A percentile compares a stretch with the other conserved stretches of the same genome.
Conservation (phyloP, 1,284 basidiomycete genomes). For the Moesziomyces antarcticus region DNA sequence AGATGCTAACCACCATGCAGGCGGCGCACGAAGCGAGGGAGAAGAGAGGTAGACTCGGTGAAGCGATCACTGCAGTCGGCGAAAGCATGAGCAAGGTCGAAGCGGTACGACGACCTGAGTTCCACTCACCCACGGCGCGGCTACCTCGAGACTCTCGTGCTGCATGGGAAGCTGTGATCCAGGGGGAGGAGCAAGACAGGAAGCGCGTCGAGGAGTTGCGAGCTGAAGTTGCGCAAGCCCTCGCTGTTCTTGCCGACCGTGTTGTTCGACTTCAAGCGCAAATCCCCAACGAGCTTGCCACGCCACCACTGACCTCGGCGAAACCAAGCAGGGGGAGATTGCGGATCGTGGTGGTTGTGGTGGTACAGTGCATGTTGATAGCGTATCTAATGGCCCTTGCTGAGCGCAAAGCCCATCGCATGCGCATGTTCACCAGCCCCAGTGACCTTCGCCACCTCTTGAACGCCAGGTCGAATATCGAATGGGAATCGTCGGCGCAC, state of each 20-base stretch:
- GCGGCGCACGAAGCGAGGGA: conserved; percentile 3
- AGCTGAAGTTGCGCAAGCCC: conserved; percentile 18
- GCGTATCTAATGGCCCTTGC: conserved; percentile 17
- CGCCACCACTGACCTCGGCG: not conserved
- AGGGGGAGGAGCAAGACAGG: conserved; percentile 8
- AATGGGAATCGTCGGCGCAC: conserved; percentile 15
- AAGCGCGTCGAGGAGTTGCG: conserved; percentile 10
- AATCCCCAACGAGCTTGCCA: too few relatives aligned
- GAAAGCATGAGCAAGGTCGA: not conserved
- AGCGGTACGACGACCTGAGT: not conserved
- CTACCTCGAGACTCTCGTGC: not conserved
- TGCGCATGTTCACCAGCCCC: conserved; percentile 20
- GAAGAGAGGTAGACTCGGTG: conserved; percentile 5
- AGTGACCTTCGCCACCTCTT: not conserved
- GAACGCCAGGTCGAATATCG: not conserved
- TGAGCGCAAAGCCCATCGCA: conserved; percentile 21
- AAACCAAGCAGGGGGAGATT: not conserved
- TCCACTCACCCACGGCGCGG: not conserved
- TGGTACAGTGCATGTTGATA: conserved; percentile 19
- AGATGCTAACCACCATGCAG: conserved; percentile 18
- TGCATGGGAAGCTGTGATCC: not conserved
- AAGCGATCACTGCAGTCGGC: conserved; percentile 5
- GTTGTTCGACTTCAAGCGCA: conserved; percentile 8
- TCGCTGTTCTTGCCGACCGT: conserved; percentile 22
- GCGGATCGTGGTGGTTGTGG: not conserved